A percentile compares a stretch with the other conserved stretches of the same genome.
These are phyloP conservation scores for Hymenoscyphus linearis DNA, from an alignment of 2,329 filamentous ascomycete species.

Conservation along the genomic window DNA sequence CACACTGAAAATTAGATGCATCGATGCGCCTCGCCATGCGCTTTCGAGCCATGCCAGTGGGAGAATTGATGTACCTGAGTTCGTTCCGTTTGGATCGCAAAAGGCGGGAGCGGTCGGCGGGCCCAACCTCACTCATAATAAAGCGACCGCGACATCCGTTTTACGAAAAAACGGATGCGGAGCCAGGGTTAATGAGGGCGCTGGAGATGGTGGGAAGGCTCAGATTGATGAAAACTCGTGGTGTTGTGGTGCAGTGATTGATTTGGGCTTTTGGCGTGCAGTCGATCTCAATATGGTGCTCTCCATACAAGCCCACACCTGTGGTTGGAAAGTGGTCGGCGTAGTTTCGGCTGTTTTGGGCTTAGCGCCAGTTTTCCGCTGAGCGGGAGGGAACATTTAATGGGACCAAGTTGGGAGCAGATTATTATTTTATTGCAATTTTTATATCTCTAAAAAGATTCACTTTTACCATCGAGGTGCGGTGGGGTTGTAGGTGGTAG, in stretches of 20 bases:
- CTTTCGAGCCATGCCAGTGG: constrained; percentile 13
- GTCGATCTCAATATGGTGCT: background rate
- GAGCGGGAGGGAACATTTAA: background rate
- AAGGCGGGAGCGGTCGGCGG: constrained; percentile 60
- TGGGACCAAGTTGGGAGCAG: background rate
- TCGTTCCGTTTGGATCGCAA: constrained; percentile 60
- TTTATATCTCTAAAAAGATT: background rate
- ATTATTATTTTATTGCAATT: background rate
- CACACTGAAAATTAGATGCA: constrained; percentile 20
- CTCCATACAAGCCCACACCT: background rate
- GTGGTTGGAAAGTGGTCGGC: background rate
- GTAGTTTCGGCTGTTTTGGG: background rate
- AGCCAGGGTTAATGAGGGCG: constrained; percentile 33
- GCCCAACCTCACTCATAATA: constrained; percentile 68
- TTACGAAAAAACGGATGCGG: constrained; percentile 54
- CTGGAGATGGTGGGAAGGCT: constrained; percentile 29
- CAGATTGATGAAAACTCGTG: constrained; percentile 26
- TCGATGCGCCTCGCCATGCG: constrained; percentile 23
- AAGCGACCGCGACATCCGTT: constrained; percentile 65
- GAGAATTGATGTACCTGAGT: constrained; percentile 47
- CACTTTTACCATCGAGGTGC: background rate
- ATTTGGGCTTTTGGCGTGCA: background rate
- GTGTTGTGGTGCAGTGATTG: constrained; percentile 16
- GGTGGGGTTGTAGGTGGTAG: background rate
- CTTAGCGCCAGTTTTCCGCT: background rate